phyloP scores from a whole-genome alignment of 1,284 basidiomycete genomes.

The Meira nashicola region DNA sequence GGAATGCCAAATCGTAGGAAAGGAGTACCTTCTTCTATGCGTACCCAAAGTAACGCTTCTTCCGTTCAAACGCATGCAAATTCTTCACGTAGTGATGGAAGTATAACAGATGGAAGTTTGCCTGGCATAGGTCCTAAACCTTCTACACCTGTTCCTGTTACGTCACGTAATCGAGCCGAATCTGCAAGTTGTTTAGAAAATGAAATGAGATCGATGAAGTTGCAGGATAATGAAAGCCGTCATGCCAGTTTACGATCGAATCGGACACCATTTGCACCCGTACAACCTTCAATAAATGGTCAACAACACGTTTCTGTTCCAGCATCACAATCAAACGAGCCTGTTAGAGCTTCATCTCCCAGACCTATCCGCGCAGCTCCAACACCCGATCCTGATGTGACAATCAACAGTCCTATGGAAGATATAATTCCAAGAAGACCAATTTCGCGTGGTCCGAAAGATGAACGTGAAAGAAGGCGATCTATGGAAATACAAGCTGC shows the following conservation, averaged over 20 bases:
- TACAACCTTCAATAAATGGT: background rate
- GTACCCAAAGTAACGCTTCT: background rate
- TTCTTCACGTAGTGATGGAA: background rate
- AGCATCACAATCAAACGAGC: background rate
- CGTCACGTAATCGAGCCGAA: conserved; percentile 15
- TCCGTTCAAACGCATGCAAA: background rate
- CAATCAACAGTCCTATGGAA: background rate
- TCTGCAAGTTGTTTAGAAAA: conserved; percentile 11
- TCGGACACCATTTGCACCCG: background rate
- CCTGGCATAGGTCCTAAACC: conserved; percentile 12
- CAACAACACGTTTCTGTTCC: background rate
- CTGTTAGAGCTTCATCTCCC: conserved; percentile 7
- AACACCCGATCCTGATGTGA: conserved; percentile 1
- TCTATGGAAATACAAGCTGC: background rate
- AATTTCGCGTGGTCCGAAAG: conserved; percentile 16
- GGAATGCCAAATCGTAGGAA: conserved; percentile 27
- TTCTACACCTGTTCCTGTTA: conserved; percentile 17
- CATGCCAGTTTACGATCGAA: conserved; percentile 11
- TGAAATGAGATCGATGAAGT: conserved; percentile 12
- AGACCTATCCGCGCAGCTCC: conserved; percentile 7
- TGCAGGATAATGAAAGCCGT: conserved; percentile 27
- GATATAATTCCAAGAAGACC: conserved; percentile 14
- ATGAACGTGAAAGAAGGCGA: conserved; percentile 11
- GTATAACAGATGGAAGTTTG: background rate
- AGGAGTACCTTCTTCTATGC: conserved; percentile 16